A percentile compares a stretch with the other conserved stretches of the same genome.
These are phyloP conservation scores for Phaeosphaeriaceae sp. DNA, from an alignment of 2,329 filamentous ascomycete genomes.

Conservation along the genomic window DNA sequence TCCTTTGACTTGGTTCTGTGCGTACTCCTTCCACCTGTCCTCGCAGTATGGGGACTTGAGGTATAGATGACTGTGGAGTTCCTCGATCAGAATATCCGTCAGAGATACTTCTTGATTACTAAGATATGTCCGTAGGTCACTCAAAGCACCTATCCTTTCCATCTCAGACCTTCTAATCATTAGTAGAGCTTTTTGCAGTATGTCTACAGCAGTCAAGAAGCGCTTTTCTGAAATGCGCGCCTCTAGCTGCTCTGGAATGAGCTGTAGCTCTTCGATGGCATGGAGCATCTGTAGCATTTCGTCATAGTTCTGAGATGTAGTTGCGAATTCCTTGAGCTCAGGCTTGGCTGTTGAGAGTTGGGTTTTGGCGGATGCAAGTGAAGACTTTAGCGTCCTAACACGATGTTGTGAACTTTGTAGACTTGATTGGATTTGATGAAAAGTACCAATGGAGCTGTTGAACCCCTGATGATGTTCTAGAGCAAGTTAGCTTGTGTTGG, in stretches of 20 bases:
- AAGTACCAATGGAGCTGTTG: slow-evolving; percentile 98
- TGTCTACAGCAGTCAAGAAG: slow-evolving; percentile 90
- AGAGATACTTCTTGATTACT: slow-evolving; percentile 90
- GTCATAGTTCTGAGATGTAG: slow-evolving; percentile 88
- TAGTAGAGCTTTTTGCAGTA: slow-evolving; percentile 84
- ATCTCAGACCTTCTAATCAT: slow-evolving; percentile 86
- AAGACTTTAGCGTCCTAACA: slow-evolving; percentile 81
- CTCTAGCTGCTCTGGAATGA: slow-evolving; percentile 90
- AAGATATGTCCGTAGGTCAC: slow-evolving; percentile 85
- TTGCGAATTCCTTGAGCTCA: slow-evolving; percentile 87
- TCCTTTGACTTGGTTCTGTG: slow-evolving; percentile 66
- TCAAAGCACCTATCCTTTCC: slow-evolving; percentile 87
- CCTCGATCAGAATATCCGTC: slow-evolving; percentile 95
- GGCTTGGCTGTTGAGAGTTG: slow-evolving; percentile 86
- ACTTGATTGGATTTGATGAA: slow-evolving; percentile 96
- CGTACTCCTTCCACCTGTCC: slow-evolving; percentile 87
- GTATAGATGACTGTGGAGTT: slow-evolving; percentile 95
- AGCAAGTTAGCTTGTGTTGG: not conserved
- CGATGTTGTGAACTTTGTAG: slow-evolving; percentile 87
- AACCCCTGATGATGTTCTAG: slow-evolving; percentile 96
- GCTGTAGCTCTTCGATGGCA: slow-evolving; percentile 85
- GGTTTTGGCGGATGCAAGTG: slow-evolving; percentile 78
- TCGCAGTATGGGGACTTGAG: slow-evolving; percentile 98
- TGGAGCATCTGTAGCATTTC: slow-evolving; percentile 82
- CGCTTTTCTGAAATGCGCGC: slow-evolving; percentile 95